These are phyloP conservation scores for Acarospora socialis DNA, from an alignment of 2,329 filamentous ascomycete genomes.

Conservation along the genomic window DNA sequence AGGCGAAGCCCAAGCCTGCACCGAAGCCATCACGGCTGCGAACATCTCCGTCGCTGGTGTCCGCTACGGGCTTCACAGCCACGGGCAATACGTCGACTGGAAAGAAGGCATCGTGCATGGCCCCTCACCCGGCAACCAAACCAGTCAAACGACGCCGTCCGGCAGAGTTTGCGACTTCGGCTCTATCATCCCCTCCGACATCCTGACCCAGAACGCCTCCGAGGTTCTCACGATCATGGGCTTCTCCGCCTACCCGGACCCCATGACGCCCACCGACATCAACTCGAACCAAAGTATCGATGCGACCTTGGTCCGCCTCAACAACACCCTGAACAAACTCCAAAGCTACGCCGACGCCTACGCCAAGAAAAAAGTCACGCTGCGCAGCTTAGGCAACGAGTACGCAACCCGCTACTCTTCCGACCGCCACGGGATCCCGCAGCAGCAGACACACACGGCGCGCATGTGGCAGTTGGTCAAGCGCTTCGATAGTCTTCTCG, in stretches of 20 bases:
- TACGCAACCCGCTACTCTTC: constrained; percentile 6
- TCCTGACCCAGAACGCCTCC: constrained; percentile 6
- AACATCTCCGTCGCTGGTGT: constrained; percentile 4
- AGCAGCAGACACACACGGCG: constrained; percentile 9
- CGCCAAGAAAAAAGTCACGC: constrained; percentile 8
- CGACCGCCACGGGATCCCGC: constrained; percentile 1
- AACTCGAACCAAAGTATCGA: constrained; percentile 2
- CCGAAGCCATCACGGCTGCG: constrained; percentile 9
- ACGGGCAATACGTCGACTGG: constrained; percentile 11
- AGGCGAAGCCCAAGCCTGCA: constrained; percentile 10
- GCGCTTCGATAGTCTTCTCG: constrained; percentile 7
- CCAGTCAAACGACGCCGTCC: constrained; percentile 1
- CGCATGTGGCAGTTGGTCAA: constrained; percentile 10
- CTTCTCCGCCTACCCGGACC: constrained; percentile 11
- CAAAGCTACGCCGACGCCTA: constrained; percentile 10
- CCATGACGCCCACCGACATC: constrained; percentile 11
- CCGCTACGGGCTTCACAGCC: constrained; percentile 10
- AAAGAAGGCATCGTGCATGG: constrained; percentile 11
- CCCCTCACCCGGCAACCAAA: constrained; percentile 3
- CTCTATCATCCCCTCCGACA: constrained; percentile 5
- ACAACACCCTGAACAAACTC: constrained; percentile 6
- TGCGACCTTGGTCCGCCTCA: constrained; percentile 5
- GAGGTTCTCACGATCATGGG: constrained; percentile 9
- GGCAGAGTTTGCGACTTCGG: constrained; percentile 4
- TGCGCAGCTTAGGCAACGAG: constrained; percentile 10